Percentiles rank a stretch among this genome's conserved stretches.
Evolutionary conservation across 202 grass and related monocot species (phyloP).

Genomic region (Alloteropsis angusta): DNA sequence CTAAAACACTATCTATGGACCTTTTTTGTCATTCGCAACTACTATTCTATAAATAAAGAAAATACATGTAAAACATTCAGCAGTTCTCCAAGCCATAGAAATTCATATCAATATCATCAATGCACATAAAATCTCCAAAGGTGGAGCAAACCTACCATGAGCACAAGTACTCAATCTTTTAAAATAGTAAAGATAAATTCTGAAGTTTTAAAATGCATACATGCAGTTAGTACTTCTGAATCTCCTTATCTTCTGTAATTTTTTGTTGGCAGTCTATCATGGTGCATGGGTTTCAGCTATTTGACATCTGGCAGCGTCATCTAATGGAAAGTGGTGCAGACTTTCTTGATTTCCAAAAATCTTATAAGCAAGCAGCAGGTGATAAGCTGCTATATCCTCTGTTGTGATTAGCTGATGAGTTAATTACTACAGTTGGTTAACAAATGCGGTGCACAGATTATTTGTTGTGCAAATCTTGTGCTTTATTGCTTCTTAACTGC

Average conservation of each 20-base stretch:
- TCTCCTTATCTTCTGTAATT: constrained; percentile 24
- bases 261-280: constrained; percentile 72
- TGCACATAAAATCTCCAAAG: not conserved
- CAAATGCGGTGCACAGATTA: not conserved
- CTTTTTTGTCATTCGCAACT: not conserved
- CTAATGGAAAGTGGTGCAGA: constrained; percentile 58
- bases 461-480: constrained; percentile 19
- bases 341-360: constrained; percentile 61
- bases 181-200: not conserved
- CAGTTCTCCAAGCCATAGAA: not conserved
- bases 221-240: constrained; percentile 14
- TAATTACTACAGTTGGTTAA: not conserved
- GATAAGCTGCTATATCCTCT: constrained; percentile 16
- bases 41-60: not conserved
- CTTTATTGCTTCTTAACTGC: not conserved
- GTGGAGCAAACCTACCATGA: not conserved
- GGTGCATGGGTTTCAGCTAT: constrained; percentile 95
- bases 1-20: not conserved
- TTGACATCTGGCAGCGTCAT: constrained; percentile 90
- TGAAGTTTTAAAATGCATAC: not conserved
- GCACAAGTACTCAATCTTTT: not conserved
- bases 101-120: not conserved
- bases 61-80: not conserved
- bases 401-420: constrained; percentile 3
- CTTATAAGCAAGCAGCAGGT: constrained; percentile 79